Percentiles rank a stretch among this genome's conserved stretches.
Conservation (phyloP, 352 stramenopile genomes). For the Plasmopara muralis region DNA sequence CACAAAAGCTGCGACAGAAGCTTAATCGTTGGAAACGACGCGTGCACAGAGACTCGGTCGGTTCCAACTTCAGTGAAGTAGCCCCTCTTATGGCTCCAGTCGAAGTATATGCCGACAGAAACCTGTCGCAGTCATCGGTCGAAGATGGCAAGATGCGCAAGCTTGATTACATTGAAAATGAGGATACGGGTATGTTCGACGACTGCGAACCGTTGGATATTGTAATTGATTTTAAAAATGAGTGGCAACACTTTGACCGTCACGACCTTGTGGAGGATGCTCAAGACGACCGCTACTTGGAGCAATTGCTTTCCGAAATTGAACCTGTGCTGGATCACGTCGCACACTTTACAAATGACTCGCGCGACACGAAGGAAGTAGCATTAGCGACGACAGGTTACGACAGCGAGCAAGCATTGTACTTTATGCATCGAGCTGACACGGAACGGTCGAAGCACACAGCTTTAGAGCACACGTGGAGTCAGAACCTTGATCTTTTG, state of each 20-base stretch:
- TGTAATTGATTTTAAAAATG: conserved; percentile 13
- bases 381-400: conserved; percentile 20
- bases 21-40: conserved; percentile 49
- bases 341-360: conserved; percentile 36
- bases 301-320: conserved; percentile 43
- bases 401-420: conserved; percentile 13
- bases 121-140: conserved; percentile 19
- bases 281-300: conserved; percentile 36
- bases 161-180: conserved; percentile 22
- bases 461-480: conserved; percentile 23
- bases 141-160: conserved; percentile 18
- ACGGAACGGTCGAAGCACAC: conserved; percentile 19
- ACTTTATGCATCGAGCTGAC: conserved; percentile 15
- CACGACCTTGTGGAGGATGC: conserved; percentile 14
- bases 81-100: conserved; percentile 12
- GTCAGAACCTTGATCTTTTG: conserved; percentile 3
- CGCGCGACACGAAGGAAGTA: conserved; percentile 3
- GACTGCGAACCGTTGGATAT: conserved; percentile 20
- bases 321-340: conserved; percentile 46
- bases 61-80: conserved; percentile 23
- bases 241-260: conserved; percentile 10
- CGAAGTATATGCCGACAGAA: conserved; percentile 5
- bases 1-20: conserved; percentile 65
- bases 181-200: conserved; percentile 20
- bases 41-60: conserved; percentile 30